Base-by-base conservation (phyloP, 768 basidiomycete species). In the Leccinum variicolor region DNA sequence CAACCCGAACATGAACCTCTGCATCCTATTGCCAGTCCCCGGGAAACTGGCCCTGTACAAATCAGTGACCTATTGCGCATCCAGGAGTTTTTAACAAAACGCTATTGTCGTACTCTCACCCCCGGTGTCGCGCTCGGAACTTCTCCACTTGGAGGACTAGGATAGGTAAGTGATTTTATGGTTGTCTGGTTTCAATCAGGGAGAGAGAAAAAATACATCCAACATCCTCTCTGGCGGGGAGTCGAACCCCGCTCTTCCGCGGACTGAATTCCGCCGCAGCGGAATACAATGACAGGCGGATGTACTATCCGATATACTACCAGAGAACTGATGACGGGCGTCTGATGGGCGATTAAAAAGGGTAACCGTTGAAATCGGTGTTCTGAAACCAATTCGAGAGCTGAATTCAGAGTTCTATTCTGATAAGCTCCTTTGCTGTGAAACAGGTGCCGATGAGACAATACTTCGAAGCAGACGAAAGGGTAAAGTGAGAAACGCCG, bases 301-400 rank as follows among this genome's bases (percentile, higher is more conserved):
- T 77, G 77, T 77, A 77, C 76, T 77, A 75, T 73, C 76, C 76
- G 76, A 77, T 77, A 78, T 78, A 76, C 75, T 77, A 77, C 75
- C 76, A 76, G 66, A 76, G 74, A 75, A 2, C 13, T 49, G 25
- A 29, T 49, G 5, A 6, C 3, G 2, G 13, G 3, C 6, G 21
- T 8, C 19, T 1, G 8, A 45, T 19, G 43, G 46, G 13, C 7
- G 14, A 17, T 25, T 10, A 21, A 76, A 75, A 3, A 62, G n/a
- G 36, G 36, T 39, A 4, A 31, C 31, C 3, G 36, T 39, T 9
- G 36, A n/a, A 39, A n/a, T 17, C 4, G 17, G 36, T n/a, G 36
- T 39, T 39, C 17, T n/a, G 36, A 13, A 4, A 34, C 13, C 6
- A 6, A 15, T 17, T 14, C 43, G 43, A 46, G 45, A 39, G 36